Evolutionary conservation across 352 stramenopile genomes (phyloP), one percentile per base, ranked within the genome.

Genomic region (Globisporangium perplexum): DNA sequence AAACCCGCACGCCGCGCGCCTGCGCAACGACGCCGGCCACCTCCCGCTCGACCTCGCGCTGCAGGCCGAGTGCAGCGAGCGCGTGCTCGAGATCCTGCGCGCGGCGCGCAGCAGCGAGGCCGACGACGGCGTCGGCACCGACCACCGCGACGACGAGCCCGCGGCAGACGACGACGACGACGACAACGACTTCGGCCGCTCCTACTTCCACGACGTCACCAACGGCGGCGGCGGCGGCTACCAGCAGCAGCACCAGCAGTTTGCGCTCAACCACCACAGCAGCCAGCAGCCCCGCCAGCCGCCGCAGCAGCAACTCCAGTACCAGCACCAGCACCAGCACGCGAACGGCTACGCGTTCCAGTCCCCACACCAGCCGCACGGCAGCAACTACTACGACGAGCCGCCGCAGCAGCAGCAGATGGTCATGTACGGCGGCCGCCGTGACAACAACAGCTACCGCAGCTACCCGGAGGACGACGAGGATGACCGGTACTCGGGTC

Each of bases 11-110:
- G 77, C 76, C 8, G 77, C 88, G 30, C 74, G 83, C 49, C 58
- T 85, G 54, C 74, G 73, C 54, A 91, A 89, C 48, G 74, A 88
- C 41, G 81, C 81, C n/a, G 78, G 78, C 5, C 81, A 89, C 47
- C 38, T 89, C 28, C 78, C 81, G 28, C 80, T 89, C 62, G 81
- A 91, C 54, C 61, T 91, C 46, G 81, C 81, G 3, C 61, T 87
- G 7, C 81, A 91, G 53, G 81, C 81, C 22, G 74, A 91, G 55
- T 88, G 78, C 53, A 69, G 77, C 23, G 78, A 91, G 45, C 78
- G 81, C 44, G 81, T 88, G 22, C 57, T 91, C 10, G 81, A 89
- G 56, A 72, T 91, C 20, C 59, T 91, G 38, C 76, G 77, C 6
- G 78, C 77, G 1, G 80, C 77, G 3, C 63, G 70, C 20, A 61